Base-by-base conservation (phyloP, 192 early-diverging fungal genomes). In the Coemansia sp. region DNA sequence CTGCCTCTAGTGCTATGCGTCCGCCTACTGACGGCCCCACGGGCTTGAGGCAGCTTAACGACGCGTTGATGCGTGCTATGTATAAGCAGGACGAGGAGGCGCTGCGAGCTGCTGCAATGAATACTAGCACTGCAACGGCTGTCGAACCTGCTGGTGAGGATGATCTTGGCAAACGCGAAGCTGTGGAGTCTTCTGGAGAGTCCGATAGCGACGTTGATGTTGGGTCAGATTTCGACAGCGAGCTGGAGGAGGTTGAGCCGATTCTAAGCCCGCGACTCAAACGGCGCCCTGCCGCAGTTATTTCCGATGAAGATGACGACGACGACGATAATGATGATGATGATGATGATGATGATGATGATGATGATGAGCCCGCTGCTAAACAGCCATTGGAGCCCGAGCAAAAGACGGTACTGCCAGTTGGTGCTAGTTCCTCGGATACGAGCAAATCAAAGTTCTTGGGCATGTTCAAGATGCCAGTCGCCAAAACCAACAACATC, bases 401-500 rank as follows among this genome's bases (percentile, higher is more conserved):
- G 26, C 28, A 18, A 6, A 33, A 36, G 11, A 9, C 40, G 8
- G 31, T 20, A 16, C 21, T 5, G 40, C 55, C 38, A 16, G 35
- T 35, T 2, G 38, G 20, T 23, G 14, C 43, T 26, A 23, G 11
- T 11, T 51, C 48, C 9, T 51, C 62, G 16, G 56, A 57, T 6
- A 51, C 21, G 4, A 21, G 48, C 38, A 81, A 73, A 36, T 26
- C 66, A n/a, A 70, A 77, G 66, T 82, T 82, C 62, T 16, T 77
- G 26, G 53, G 70, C 20, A 77, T 70, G 74, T 82, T 82, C 61
- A 62, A 63, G 42, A 82, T 82, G 79, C 71, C 74, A 2, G 69
- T 40, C 2, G 45, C 23, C 63, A 53, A 56, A 16, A 9, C 1
- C 13, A 50, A 35, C 7, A 9, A 60, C 48, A 43, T 5, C 4